A percentile compares a stretch with the other conserved stretches of the same genome.
Evolutionary conservation across 2,329 filamentous ascomycete species (phyloP).

Genomic region (Colletotrichum lupini): DNA sequence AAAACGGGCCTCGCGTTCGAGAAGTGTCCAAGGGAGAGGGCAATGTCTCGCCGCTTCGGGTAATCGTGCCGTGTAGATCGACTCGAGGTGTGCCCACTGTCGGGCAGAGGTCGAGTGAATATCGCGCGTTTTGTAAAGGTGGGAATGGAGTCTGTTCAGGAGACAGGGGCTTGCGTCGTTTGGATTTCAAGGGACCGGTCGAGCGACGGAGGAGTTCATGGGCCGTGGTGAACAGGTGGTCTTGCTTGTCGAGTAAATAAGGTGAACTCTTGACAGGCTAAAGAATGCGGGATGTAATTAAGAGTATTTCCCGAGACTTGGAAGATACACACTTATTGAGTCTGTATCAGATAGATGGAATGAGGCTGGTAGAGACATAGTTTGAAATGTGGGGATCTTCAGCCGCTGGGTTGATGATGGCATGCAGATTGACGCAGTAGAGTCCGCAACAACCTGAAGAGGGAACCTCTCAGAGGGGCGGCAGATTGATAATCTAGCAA

Average conservation of each 20-base stretch:
- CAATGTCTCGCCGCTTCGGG: not conserved
- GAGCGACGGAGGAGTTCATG: not conserved
- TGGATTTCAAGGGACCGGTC: slow-evolving; percentile 1
- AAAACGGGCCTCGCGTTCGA: not conserved
- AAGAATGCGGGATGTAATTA: not conserved
- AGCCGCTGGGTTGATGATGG: slow-evolving; percentile 12
- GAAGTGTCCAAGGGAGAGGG: not conserved
- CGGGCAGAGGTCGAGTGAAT: not conserved
- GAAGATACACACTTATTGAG: not conserved
- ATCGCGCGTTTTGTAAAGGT: slow-evolving; percentile 11
- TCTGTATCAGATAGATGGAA: slow-evolving; percentile 15
- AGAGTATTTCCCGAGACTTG: not conserved
- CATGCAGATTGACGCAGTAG: not conserved
- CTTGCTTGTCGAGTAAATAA: not conserved
- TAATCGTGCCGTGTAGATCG: slow-evolving; percentile 20
- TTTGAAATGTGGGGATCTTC: slow-evolving; percentile 25
- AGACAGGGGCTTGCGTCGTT: slow-evolving; percentile 11
- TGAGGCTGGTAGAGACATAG: slow-evolving; percentile 13
- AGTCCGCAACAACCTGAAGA: not conserved
- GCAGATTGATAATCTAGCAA: not conserved
- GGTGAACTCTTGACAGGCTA: not conserved
- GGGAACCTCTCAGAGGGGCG: not conserved
- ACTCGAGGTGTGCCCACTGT: not conserved
- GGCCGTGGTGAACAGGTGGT: not conserved
- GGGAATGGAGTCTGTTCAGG: not conserved